phyloP scores from a whole-genome alignment of 208 protist genomes.

The Crithidia fasciculata region DNA sequence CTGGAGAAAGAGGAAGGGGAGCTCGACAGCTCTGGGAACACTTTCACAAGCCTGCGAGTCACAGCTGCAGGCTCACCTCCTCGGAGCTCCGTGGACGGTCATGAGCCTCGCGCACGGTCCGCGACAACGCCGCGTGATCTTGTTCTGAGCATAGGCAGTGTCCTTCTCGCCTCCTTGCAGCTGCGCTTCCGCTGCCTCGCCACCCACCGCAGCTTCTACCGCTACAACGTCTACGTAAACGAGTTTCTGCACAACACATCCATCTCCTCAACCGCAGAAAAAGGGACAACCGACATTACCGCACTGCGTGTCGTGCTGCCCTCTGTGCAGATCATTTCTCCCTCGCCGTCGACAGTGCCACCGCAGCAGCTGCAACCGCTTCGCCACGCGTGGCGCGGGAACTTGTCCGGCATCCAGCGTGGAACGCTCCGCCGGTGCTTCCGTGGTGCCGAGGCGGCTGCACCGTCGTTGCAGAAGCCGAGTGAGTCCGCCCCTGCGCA shows the following conservation, averaged over 20 bases:
- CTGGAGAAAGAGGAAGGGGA: not conserved
- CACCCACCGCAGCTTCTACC: not conserved
- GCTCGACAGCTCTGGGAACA: not conserved
- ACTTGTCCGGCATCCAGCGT: not conserved
- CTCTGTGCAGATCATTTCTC: slow-evolving; percentile 6
- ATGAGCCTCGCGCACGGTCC: not conserved
- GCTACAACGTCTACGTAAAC: slow-evolving; percentile 22
- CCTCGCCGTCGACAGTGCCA: not conserved
- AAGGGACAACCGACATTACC: not conserved
- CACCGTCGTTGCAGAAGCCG: too few species aligned
- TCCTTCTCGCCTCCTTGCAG: slow-evolving; percentile 16
- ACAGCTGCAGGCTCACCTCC: not conserved
- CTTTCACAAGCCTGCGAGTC: not conserved
- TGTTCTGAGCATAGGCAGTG: slow-evolving; percentile 18
- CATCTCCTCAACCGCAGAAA: not conserved
- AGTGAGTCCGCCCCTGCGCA: too few species aligned
- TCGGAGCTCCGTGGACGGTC: not conserved
- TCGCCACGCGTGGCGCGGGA: slow-evolving; percentile 1
- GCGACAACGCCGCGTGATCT: slow-evolving; percentile 14
- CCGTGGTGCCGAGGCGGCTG: not conserved
- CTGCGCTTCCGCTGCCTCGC: not conserved
- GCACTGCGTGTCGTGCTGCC: slow-evolving; percentile 17
- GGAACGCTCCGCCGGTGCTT: slow-evolving; percentile 3
- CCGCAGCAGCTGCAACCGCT: slow-evolving; percentile 4
- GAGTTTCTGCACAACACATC: slow-evolving; percentile 20